A percentile compares a stretch with the other conserved stretches of the same genome.
These are phyloP conservation scores for Dioszegia hungarica DNA, from an alignment of 768 basidiomycete genomes.

Conservation along the genomic window DNA sequence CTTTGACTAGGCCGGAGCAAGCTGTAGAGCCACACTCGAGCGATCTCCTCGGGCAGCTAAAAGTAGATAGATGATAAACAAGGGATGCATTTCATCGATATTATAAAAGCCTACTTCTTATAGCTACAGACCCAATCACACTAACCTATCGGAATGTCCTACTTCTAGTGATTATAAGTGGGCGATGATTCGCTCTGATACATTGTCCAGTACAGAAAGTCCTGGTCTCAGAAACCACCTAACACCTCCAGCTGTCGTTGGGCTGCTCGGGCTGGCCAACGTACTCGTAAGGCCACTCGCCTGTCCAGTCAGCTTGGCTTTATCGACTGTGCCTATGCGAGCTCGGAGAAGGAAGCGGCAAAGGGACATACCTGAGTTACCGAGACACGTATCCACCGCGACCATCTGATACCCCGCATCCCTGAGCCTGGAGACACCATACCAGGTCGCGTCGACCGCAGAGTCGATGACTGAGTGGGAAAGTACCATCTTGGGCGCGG, in stretches of 20 bases:
- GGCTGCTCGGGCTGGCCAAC: slow-evolving; percentile 37
- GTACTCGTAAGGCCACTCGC: slow-evolving; percentile 46
- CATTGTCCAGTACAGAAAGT: not conserved
- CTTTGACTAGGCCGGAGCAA: not conserved
- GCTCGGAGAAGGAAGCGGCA: not conserved
- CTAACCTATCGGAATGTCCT: no score
- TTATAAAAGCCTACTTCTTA: no score
- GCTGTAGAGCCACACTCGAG: no score
- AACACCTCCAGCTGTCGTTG: slow-evolving; percentile 43
- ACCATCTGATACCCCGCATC: slow-evolving; percentile 40
- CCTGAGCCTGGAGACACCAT: slow-evolving; percentile 15
- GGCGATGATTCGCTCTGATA: not conserved
- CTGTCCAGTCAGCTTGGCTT: slow-evolving; percentile 7
- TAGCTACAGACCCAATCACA: no score
- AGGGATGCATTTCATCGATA: no score
- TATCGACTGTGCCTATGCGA: not conserved
- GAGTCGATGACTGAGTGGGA: slow-evolving; percentile 28
- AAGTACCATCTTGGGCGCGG: slow-evolving; percentile 33
- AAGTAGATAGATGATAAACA: not conserved
- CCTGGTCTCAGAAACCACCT: not conserved
- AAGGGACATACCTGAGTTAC: slow-evolving; percentile 22
- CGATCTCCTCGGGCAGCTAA: no score
- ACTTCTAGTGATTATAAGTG: not conserved
- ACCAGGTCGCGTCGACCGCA: slow-evolving; percentile 16
- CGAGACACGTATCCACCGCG: slow-evolving; percentile 47